These are phyloP conservation scores for Sporothrix globosa DNA, from an alignment of 2,329 filamentous ascomycete genomes.

Conservation along the genomic window DNA sequence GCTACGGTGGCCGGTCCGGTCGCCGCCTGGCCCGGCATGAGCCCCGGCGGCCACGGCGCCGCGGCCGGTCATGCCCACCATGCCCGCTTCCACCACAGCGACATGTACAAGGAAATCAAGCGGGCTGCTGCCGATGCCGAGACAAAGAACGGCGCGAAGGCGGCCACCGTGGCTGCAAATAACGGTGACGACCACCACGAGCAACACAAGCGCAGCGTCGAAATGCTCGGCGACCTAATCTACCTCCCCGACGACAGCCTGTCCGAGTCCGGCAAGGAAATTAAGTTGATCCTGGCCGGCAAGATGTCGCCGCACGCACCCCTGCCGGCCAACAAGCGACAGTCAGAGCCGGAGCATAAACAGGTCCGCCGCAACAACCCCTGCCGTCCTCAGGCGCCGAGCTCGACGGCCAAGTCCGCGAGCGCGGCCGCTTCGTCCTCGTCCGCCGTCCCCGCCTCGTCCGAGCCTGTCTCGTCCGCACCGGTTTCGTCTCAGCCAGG, in stretches of 20 bases:
- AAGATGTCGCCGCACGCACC: constrained; percentile 10
- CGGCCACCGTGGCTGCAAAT: neutral
- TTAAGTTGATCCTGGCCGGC: constrained; percentile 46
- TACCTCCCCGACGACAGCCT: constrained; percentile 41
- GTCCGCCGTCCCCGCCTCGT: too few relatives aligned
- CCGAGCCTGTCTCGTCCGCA: too few relatives aligned
- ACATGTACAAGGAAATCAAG: constrained; percentile 30
- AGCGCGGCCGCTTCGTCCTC: too few relatives aligned
- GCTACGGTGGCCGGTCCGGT: constrained; percentile 30
- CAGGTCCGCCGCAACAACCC: too few relatives aligned
- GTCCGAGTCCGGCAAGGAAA: constrained; percentile 43
- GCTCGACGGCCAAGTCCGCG: neutral
- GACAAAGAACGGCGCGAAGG: neutral
- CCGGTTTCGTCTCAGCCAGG: too few relatives aligned
- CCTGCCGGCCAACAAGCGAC: too few relatives aligned
- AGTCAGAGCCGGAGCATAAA: too few relatives aligned
- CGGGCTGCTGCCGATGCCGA: constrained; percentile 22
- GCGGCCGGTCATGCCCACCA: constrained; percentile 16
- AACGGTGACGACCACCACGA: neutral
- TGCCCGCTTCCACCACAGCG: constrained; percentile 28
- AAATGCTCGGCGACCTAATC: constrained; percentile 47
- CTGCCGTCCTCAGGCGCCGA: neutral
- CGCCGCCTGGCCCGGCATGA: constrained; percentile 34
- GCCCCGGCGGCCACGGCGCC: constrained; percentile 11
- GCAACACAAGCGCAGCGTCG: neutral